Evolutionary conservation across 352 stramenopile species (phyloP).

Genomic region (Peronospora destructor): DNA sequence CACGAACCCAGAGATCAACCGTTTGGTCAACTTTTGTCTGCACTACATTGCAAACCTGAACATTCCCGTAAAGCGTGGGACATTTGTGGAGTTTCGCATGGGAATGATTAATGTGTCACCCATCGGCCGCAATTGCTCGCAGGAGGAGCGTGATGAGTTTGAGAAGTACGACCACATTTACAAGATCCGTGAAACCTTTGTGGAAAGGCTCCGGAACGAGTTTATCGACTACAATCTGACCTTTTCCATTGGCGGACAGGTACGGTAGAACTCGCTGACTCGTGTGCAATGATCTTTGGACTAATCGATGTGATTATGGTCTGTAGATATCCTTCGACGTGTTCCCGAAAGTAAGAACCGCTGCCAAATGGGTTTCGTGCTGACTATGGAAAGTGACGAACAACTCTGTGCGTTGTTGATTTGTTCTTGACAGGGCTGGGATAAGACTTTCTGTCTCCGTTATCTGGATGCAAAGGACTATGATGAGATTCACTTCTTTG

Average conservation of each 20-base stretch:
- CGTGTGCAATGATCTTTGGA: background rate
- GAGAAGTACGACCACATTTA: conserved; percentile 95
- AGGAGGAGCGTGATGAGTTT: conserved; percentile 96
- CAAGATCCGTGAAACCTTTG: conserved; percentile 93
- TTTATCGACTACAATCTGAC: conserved; percentile 93
- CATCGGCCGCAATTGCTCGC: conserved; percentile 97
- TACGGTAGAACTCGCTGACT: conserved; percentile 5
- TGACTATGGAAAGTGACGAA: background rate
- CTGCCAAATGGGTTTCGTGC: background rate
- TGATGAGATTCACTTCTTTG: conserved; percentile 99
- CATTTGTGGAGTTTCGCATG: conserved; percentile 98
- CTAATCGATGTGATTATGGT: background rate
- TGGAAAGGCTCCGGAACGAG: conserved; percentile 92
- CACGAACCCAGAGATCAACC: conserved; percentile 96
- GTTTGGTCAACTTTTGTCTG: conserved; percentile 95
- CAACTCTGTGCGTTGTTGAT: background rate
- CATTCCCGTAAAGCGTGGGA: conserved; percentile 97
- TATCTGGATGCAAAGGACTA: conserved; percentile 92
- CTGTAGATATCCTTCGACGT: conserved; percentile 96
- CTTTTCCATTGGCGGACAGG: conserved; percentile 95
- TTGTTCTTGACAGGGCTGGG: conserved; percentile 83
- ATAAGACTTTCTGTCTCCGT: conserved; percentile 99
- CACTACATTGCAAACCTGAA: conserved; percentile 91
- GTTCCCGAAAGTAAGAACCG: conserved; percentile 77
- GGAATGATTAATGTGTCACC: conserved; percentile 99